phyloP scores from a whole-genome alignment of 2,329 filamentous ascomycete species.

The Eurotiales sp. region DNA sequence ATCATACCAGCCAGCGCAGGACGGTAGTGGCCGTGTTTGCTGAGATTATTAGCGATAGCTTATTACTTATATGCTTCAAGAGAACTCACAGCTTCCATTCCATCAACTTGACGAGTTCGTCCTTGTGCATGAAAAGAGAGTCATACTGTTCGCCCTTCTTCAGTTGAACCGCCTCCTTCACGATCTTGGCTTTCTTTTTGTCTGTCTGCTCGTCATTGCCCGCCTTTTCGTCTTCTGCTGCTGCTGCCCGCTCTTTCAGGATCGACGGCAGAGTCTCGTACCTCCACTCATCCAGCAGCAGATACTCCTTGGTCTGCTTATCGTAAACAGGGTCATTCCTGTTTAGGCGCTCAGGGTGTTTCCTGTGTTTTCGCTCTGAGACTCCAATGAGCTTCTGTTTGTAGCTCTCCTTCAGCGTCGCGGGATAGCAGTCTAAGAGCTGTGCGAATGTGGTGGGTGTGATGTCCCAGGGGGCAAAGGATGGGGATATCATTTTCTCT shows the following conservation, averaged over 20 bases:
- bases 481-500: constrained; percentile 3
- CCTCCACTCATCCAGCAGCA: constrained; percentile 35
- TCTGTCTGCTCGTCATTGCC: neutral
- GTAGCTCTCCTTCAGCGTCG: constrained; percentile 24
- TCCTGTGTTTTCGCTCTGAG: constrained; percentile 19
- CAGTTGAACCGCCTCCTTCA: constrained; percentile 17
- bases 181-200: constrained; percentile 15
- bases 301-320: constrained; percentile 24
- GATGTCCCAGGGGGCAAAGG: constrained; percentile 26
- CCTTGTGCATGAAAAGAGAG: constrained; percentile 21
- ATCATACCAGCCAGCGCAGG: constrained; percentile 40
- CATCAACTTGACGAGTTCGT: constrained; percentile 36
- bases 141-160: constrained; percentile 11
- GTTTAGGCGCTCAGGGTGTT: constrained; percentile 15
- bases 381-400: constrained; percentile 22
- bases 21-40: constrained; percentile 39
- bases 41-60: constrained; percentile 14
- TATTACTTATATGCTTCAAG: constrained; percentile 17
- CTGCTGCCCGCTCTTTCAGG: constrained; percentile 20
- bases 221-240: constrained; percentile 9
- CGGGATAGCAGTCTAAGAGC: constrained; percentile 26
- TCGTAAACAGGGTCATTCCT: constrained; percentile 3
- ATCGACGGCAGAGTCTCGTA: constrained; percentile 31
- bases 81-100: constrained; percentile 44
- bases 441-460: constrained; percentile 23